Conservation (phyloP, 2,329 filamentous ascomycete species). For the Stachybotrys echinatus region DNA sequence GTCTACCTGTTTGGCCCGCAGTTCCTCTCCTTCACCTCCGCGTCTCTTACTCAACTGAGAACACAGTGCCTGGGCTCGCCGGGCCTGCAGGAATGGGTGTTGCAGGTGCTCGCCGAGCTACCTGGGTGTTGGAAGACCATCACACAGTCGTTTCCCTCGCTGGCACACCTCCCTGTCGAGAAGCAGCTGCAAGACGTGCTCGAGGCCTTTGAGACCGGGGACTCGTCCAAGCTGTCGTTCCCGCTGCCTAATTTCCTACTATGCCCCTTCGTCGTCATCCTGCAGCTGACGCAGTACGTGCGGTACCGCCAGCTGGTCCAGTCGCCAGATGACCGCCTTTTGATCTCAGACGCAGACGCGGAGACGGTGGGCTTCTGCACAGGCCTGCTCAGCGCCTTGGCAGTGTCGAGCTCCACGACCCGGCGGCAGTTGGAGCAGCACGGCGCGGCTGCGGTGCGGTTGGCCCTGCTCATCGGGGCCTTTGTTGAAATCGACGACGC, state of each 20-base stretch:
- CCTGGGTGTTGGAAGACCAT: background rate
- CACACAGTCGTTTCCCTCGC: background rate
- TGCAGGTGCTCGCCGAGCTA: background rate
- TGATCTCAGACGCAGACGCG: background rate
- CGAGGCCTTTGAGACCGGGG: conserved; percentile 1
- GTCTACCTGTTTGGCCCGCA: background rate
- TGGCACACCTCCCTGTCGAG: background rate
- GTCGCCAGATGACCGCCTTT: background rate
- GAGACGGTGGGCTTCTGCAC: conserved; percentile 29
- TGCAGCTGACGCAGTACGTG: conserved; percentile 29
- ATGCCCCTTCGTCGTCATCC: conserved; percentile 29
- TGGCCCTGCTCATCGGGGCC: conserved; percentile 31
- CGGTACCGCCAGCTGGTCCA: background rate
- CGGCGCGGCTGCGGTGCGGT: conserved; percentile 28
- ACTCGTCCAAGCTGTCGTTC: background rate
- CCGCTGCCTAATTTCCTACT: conserved; percentile 25
- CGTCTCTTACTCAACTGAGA: background rate
- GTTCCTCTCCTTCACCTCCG: background rate
- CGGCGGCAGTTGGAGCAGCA: conserved; percentile 22
- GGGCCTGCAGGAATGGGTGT: background rate
- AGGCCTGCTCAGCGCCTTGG: conserved; percentile 30
- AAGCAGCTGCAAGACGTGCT: background rate
- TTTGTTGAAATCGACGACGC: conserved; percentile 29
- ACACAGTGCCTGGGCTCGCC: background rate
- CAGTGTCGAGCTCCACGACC: conserved; percentile 23